A percentile compares a stretch with the other conserved stretches of the same genome.
Conservation (phyloP, 371 early-diverging fungal genomes). For the Blakeslea trispora region DNA sequence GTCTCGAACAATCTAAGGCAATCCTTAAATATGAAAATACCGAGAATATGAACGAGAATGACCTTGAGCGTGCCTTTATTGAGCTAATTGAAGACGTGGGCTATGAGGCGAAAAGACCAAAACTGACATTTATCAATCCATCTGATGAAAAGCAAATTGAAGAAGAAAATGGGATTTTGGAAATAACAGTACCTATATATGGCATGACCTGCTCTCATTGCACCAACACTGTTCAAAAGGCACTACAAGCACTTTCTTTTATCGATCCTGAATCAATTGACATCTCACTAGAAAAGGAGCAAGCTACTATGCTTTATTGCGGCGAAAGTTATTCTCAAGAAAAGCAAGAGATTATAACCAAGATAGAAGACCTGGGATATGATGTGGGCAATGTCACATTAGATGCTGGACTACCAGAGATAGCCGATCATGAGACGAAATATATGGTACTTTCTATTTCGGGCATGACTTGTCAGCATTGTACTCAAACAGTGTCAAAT, state of each 20-base stretch:
- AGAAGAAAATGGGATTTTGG: neutral
- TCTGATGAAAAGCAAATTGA: neutral
- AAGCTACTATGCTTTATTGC: constrained; percentile 16
- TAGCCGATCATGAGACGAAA: constrained; percentile 4
- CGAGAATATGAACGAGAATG: neutral
- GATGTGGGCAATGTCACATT: constrained; percentile 11
- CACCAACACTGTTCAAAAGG: constrained; percentile 25
- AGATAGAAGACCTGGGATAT: constrained; percentile 41
- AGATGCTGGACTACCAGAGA: neutral
- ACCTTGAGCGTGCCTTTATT: constrained; percentile 15
- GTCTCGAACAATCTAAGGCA: constrained; percentile 27
- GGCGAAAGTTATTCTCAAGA: neutral
- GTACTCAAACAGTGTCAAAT: constrained; percentile 66
- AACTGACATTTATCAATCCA: neutral
- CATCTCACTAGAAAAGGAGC: constrained; percentile 31
- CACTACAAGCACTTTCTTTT: constrained; percentile 22
- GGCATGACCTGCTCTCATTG: constrained; percentile 73
- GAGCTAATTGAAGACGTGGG: constrained; percentile 59
- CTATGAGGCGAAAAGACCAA: constrained; percentile 43
- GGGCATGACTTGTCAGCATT: constrained; percentile 86
- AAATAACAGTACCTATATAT: constrained; percentile 31
- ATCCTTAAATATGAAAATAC: constrained; percentile 19
- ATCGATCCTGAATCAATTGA: constrained; percentile 13
- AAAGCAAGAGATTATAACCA: constrained; percentile 4
- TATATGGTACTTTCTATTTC: constrained; percentile 41